A percentile compares a stretch with the other conserved stretches of the same genome.
Evolutionary conservation across 768 basidiomycete species (phyloP).

Genomic region (Leccinum imitatum): DNA sequence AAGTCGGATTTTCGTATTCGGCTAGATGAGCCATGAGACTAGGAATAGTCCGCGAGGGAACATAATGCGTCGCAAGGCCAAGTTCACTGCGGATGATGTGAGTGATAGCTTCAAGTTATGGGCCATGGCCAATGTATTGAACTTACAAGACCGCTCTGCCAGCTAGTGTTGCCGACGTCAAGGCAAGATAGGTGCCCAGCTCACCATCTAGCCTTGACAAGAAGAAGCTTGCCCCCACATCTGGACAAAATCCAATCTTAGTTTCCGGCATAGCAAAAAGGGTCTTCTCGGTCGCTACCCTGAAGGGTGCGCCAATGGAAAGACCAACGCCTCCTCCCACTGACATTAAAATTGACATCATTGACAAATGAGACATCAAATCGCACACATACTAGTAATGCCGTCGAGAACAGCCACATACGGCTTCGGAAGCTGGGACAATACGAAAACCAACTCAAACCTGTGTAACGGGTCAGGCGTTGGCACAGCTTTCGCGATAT

Average conservation of each 20-base stretch:
- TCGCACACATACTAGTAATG: conserved; percentile 67
- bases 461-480: conserved; percentile 38
- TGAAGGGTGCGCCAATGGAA: conserved; percentile 77
- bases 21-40: conserved; percentile 69
- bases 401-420: conserved; percentile 92
- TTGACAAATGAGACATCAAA: conserved; percentile 4
- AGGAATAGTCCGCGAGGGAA: conserved; percentile 74
- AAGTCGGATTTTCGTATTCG: conserved; percentile 34
- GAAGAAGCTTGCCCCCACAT: conserved; percentile 92
- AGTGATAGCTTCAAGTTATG: conserved; percentile 8
- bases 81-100: conserved; percentile 57
- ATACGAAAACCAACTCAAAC: conserved; percentile 76
- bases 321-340: conserved; percentile 98
- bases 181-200: conserved; percentile 88
- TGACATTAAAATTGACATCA: conserved; percentile 30
- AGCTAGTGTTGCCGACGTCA: conserved; percentile 70
- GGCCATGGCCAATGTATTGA: not conserved
- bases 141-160: conserved; percentile 89
- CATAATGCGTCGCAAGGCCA: conserved; percentile 92
- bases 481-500: conserved; percentile 5
- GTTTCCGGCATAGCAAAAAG: conserved; percentile 96
- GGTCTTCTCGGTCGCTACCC: conserved; percentile 93
- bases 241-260: conserved; percentile 86
- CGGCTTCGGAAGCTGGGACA: conserved; percentile 75
- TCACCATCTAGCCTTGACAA: conserved; percentile 88